Evolutionary conservation across 2,329 filamentous ascomycete genomes (phyloP).

Genomic region (Berkeleyomyces basicola): DNA sequence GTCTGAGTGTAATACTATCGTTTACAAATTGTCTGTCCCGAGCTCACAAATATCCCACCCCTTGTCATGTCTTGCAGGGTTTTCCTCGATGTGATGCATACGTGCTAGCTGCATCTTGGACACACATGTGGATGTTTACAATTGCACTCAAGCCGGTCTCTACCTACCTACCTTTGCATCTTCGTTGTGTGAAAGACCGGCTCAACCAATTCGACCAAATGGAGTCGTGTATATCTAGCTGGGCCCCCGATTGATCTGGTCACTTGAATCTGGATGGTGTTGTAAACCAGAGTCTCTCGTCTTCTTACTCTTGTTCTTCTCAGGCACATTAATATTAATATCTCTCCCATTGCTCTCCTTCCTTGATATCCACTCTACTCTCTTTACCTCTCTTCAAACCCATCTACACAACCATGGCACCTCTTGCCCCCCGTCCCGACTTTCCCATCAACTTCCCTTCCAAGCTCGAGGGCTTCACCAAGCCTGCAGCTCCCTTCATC

Average conservation of each 20-base stretch:
- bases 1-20: background rate
- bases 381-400: background rate
- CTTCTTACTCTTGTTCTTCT: background rate
- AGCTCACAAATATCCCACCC: background rate
- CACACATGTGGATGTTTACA: background rate
- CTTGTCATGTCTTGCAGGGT: background rate
- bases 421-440: slow-evolving; percentile 10
- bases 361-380: background rate
- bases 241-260: background rate
- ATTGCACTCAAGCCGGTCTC: background rate
- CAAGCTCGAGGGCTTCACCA: slow-evolving; percentile 15
- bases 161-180: too few relatives aligned
- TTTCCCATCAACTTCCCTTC: slow-evolving; percentile 14
- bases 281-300: background rate
- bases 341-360: background rate
- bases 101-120: background rate
- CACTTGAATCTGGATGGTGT: too few relatives aligned
- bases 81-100: background rate
- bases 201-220: too few relatives aligned
- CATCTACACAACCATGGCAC: slow-evolving; percentile 8
- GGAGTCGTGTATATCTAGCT: background rate
- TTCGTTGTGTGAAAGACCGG: too few relatives aligned
- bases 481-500: slow-evolving; percentile 15
- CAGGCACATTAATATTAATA: background rate
- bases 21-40: background rate